phyloP scores from a whole-genome alignment of 495 filamentous ascomycete species.

The Penicillium taxi region DNA sequence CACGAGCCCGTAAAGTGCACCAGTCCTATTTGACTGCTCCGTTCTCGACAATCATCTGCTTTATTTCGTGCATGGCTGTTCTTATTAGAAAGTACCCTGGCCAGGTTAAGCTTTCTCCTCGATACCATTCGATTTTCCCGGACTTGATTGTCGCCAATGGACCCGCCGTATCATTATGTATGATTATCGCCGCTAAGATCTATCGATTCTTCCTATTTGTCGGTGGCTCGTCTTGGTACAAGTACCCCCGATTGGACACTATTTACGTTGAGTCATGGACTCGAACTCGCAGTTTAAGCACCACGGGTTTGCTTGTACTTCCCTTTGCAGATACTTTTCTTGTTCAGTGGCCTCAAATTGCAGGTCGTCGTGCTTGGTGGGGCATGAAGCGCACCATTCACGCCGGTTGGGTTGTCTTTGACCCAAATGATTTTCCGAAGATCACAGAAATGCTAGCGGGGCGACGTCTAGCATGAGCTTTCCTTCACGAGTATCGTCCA shows the following conservation, averaged over 20 bases:
- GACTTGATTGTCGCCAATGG: constrained; percentile 83
- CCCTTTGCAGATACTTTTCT: constrained; percentile 60
- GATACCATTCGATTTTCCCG: constrained; percentile 39
- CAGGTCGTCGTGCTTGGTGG: constrained; percentile 35
- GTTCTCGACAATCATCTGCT: constrained; percentile 48
- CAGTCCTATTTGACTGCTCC: constrained; percentile 66
- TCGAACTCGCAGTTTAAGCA: constrained; percentile 65
- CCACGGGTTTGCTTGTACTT: constrained; percentile 68
- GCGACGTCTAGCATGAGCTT: no score
- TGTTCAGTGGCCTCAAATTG: constrained; percentile 64
- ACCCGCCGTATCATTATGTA: constrained; percentile 75
- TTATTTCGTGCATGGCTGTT: constrained; percentile 38
- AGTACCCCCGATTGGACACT: constrained; percentile 49
- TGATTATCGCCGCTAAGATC: constrained; percentile 59
- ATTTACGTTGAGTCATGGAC: constrained; percentile 93
- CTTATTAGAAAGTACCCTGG: constrained; percentile 36
- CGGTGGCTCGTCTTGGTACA: constrained; percentile 2
- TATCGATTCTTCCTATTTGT: constrained; percentile 50
- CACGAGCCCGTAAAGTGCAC: constrained; percentile 67
- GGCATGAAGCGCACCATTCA: constrained; percentile 38
- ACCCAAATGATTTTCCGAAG: no score
- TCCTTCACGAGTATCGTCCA: no score
- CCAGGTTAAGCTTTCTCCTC: constrained; percentile 16
- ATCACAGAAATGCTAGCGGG: no score
- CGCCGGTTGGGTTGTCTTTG: constrained; percentile 38